Evolutionary conservation across 2,329 filamentous ascomycete species (phyloP), one percentile per base, ranked within the genome.

Genomic region (Fusarium torulosum): DNA sequence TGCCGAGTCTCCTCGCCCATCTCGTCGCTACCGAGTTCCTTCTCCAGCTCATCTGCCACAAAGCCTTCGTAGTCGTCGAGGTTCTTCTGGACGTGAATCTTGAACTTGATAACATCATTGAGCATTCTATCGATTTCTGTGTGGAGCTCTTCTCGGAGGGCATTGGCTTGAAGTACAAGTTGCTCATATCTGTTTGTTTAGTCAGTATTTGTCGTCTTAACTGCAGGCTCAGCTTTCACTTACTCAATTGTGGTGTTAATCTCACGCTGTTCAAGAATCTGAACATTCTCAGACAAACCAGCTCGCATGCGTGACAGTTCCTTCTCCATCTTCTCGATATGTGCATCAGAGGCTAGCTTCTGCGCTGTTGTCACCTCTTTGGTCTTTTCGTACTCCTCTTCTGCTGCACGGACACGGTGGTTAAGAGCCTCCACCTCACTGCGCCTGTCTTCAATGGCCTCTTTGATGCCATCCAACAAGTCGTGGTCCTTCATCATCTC

Each of bases 261-360:
- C 82, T 98, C 94, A 55, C 93, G 86, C 79, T 97, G 95, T 78
- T 97, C 94, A 86, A 97, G 91, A 46, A 97, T 80, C 79, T 97
- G 93, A 53, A 97, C 91, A 33, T 90, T 94, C 78, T 97, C 95
- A 4, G 88, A 90, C 29, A 97, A 83, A 13, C 90, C 91, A 3
- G 91, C 88, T 41, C 94, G 87, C 93, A 98, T 97, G 77, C 94
- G 93, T 45, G 92, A 91, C n/a, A 99, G 83, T 78, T 99, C 94
- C 79, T 97, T 97, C 81, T 99, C 96, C 91, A 97, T 96, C 83
- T 96, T 96, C 80, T 99, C 96, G 73, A 99, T 97, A 78, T 98
- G 95, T 10, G 94, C 89, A 76, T 98, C 96, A 4, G 90, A 93
- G 9, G 90, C 91, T 76, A 95, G 88, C 81, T 96, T 96, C 77